A percentile compares a stretch with the other conserved stretches of the same genome.
These are phyloP conservation scores for Cinnamomum chago DNA, from an alignment of 164 flowering plant genomes.

Conservation along the genomic window DNA sequence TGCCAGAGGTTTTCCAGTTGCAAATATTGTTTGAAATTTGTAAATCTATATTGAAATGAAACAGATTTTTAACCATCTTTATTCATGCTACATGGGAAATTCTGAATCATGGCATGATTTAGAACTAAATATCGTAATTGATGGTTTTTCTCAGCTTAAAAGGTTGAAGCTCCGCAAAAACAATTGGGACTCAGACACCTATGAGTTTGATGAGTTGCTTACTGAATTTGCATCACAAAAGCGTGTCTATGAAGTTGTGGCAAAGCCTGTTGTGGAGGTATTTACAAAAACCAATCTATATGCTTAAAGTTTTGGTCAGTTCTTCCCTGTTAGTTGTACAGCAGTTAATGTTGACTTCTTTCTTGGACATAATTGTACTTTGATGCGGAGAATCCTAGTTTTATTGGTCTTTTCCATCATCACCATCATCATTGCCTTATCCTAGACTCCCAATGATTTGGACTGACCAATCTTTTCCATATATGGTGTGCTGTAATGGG, in stretches of 20 bases:
- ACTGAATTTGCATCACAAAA: slow-evolving; percentile 97
- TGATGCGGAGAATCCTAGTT: too few relatives aligned
- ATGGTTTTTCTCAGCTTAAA: slow-evolving; percentile 52
- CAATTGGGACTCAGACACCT: slow-evolving; percentile 95
- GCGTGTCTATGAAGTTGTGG: slow-evolving; percentile 97
- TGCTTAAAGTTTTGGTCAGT: background rate
- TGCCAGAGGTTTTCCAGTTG: slow-evolving; percentile 63
- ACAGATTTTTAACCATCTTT: background rate
- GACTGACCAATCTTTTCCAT: too few relatives aligned
- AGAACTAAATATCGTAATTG: background rate
- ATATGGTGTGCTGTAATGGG: too few relatives aligned
- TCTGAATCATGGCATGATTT: background rate
- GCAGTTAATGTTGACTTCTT: background rate
- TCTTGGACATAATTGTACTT: background rate
- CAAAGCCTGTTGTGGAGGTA: slow-evolving; percentile 99
- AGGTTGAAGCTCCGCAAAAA: slow-evolving; percentile 89
- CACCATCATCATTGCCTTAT: too few relatives aligned
- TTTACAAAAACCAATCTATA: background rate
- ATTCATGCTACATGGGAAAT: background rate
- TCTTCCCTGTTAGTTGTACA: background rate
- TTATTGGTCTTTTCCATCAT: too few relatives aligned
- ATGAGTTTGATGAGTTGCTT: slow-evolving; percentile 93
- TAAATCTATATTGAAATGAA: background rate
- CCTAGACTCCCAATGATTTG: too few relatives aligned
- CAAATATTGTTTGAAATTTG: background rate